A percentile compares a stretch with the other conserved stretches of the same genome.
Evolutionary conservation across 495 filamentous ascomycete genomes (phyloP).

Genomic region (Hypoxylon lienhwacheense): DNA sequence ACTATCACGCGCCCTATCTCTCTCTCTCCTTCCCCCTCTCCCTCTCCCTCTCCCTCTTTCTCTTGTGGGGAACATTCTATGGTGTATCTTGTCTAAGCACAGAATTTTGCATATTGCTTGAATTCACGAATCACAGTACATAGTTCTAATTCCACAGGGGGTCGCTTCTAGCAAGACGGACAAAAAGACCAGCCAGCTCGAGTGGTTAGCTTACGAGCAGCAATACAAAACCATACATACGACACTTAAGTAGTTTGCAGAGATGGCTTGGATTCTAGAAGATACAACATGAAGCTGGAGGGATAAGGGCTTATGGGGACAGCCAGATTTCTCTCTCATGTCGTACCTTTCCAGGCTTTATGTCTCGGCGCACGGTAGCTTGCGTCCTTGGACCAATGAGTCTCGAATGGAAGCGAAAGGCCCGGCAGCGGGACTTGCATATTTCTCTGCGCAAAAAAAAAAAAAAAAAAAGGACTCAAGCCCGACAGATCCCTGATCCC

Average conservation of each 20-base stretch:
- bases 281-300: background rate
- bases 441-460: conserved; percentile 8
- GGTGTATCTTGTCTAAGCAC: too few species aligned
- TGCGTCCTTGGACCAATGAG: conserved; percentile 32
- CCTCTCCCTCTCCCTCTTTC: too few species aligned
- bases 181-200: background rate
- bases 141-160: too few species aligned
- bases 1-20: too few species aligned
- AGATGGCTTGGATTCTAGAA: conserved; percentile 3
- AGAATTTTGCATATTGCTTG: too few species aligned
- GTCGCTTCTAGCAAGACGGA: too few species aligned
- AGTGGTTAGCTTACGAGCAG: background rate
- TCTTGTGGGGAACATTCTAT: too few species aligned
- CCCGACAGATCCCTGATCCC: conserved; percentile 5
- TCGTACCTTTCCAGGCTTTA: conserved; percentile 19
- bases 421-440: conserved; percentile 13
- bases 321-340: conserved; percentile 2
- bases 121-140: too few species aligned
- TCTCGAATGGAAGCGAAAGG: conserved; percentile 33
- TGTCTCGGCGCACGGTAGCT: conserved; percentile 33
- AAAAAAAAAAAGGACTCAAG: too few species aligned
- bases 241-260: background rate
- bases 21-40: too few species aligned
- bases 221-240: background rate
- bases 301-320: conserved; percentile 1